Percentiles rank a stretch among this genome's conserved stretches.
phyloP scores from a whole-genome alignment of 768 basidiomycete genomes.

The Pisolithus sp. region DNA sequence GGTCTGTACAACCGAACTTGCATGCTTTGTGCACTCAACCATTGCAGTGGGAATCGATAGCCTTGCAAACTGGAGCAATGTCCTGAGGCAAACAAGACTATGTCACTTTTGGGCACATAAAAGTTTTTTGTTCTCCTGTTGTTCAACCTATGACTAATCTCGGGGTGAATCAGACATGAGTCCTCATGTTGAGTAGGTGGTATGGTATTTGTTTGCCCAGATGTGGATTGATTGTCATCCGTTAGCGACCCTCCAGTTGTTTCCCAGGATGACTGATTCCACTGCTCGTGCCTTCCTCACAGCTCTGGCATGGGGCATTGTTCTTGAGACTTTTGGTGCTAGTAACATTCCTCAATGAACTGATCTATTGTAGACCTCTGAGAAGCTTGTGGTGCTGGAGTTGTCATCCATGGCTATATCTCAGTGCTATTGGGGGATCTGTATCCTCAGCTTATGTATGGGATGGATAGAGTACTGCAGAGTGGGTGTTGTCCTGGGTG shows the following conservation, averaged over 20 bases:
- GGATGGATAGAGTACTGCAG: constrained; percentile 65
- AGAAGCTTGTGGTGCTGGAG: constrained; percentile 75
- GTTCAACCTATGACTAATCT: constrained; percentile 7
- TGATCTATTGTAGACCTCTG: constrained; percentile 74
- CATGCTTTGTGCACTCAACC: constrained; percentile 4
- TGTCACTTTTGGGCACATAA: constrained; percentile 79
- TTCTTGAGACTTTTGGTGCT: constrained; percentile 88
- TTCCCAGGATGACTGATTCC: constrained; percentile 75
- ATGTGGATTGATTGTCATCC: constrained; percentile 13
- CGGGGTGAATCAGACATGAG: constrained; percentile 55
- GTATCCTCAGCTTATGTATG: constrained; percentile 71
- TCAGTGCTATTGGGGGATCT: constrained; percentile 78
- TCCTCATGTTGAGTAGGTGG: constrained; percentile 65
- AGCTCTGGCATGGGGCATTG: constrained; percentile 71
- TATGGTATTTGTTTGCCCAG: not conserved
- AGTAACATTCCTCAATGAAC: constrained; percentile 85
- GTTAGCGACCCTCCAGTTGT: constrained; percentile 73
- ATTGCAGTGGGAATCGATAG: constrained; percentile 81
- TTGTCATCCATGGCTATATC: constrained; percentile 87
- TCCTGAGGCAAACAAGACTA: constrained; percentile 74
- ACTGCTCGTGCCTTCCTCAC: constrained; percentile 72
- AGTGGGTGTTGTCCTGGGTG: constrained; percentile 76
- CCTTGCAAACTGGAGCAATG: constrained; percentile 81
- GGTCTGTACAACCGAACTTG: constrained; percentile 35
- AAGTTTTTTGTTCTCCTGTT: constrained; percentile 30